These are phyloP conservation scores for Pyrus bretschneideri DNA, from an alignment of 306 rosid species.

Conservation along the genomic window DNA sequence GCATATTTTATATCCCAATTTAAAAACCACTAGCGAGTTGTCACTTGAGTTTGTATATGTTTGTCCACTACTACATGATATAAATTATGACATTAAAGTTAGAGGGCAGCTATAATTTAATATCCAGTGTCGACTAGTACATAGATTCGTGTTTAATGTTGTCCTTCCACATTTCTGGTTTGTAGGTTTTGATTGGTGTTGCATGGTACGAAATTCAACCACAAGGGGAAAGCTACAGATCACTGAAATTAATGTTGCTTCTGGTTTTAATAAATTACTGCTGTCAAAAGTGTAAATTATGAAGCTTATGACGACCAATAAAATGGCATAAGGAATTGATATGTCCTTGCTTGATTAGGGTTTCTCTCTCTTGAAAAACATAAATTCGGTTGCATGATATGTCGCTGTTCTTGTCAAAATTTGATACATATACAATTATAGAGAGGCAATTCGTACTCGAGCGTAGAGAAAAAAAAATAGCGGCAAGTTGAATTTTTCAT, in stretches of 20 bases:
- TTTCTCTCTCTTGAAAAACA: neutral
- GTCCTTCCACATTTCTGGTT: neutral
- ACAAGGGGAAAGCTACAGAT: neutral
- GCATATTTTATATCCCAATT: neutral
- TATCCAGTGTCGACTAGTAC: neutral
- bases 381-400: neutral
- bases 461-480: neutral
- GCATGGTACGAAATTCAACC: neutral
- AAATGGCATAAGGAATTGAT: neutral
- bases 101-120: neutral
- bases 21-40: neutral
- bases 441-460: too few species aligned
- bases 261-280: neutral
- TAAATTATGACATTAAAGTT: neutral
- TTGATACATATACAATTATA: too few species aligned
- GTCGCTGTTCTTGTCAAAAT: neutral
- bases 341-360: neutral
- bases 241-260: neutral
- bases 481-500: neutral
- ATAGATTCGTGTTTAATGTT: neutral
- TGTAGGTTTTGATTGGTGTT: neutral
- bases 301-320: neutral
- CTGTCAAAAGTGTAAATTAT: neutral
- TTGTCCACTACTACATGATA: neutral
- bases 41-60: neutral